Percentiles rank a stretch among this genome's conserved stretches.
These are phyloP conservation scores for Monosporascus sp. DNA, from an alignment of 2,329 filamentous ascomycete genomes.

Conservation along the genomic window DNA sequence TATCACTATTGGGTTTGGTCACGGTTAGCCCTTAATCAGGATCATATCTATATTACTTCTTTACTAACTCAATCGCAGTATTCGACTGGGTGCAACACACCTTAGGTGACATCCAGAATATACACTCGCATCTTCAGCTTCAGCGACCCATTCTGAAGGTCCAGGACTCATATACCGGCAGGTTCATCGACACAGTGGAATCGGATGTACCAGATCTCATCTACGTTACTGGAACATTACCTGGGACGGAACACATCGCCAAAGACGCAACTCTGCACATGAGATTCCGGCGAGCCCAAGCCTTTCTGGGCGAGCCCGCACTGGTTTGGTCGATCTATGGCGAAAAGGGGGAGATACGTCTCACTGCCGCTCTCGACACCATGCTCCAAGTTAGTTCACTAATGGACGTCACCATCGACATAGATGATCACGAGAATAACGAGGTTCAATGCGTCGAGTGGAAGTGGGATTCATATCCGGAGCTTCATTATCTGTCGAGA, in stretches of 20 bases:
- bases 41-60: background rate
- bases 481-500: slow-evolving; percentile 36
- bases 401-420: slow-evolving; percentile 38
- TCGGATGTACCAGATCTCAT: slow-evolving; percentile 21
- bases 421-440: slow-evolving; percentile 44
- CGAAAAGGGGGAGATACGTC: slow-evolving; percentile 42
- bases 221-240: slow-evolving; percentile 24
- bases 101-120: slow-evolving; percentile 37
- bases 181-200: slow-evolving; percentile 24
- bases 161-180: slow-evolving; percentile 24
- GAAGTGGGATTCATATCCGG: slow-evolving; percentile 39
- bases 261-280: slow-evolving; percentile 35
- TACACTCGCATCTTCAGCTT: slow-evolving; percentile 35
- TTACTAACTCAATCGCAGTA: slow-evolving; percentile 3
- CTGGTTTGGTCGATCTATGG: slow-evolving; percentile 46
- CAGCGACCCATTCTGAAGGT: slow-evolving; percentile 38
- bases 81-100: slow-evolving; percentile 40
- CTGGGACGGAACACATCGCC: slow-evolving; percentile 12
- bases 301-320: slow-evolving; percentile 40
- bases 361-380: slow-evolving; percentile 22
- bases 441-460: slow-evolving; percentile 37
- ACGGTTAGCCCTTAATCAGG: slow-evolving; percentile 1
- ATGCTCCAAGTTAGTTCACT: slow-evolving; percentile 16
- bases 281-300: slow-evolving; percentile 39
- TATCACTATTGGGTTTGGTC: slow-evolving; percentile 20